phyloP scores from a whole-genome alignment of 2,329 filamentous ascomycete species.

The Sclerotinia glacialis region DNA sequence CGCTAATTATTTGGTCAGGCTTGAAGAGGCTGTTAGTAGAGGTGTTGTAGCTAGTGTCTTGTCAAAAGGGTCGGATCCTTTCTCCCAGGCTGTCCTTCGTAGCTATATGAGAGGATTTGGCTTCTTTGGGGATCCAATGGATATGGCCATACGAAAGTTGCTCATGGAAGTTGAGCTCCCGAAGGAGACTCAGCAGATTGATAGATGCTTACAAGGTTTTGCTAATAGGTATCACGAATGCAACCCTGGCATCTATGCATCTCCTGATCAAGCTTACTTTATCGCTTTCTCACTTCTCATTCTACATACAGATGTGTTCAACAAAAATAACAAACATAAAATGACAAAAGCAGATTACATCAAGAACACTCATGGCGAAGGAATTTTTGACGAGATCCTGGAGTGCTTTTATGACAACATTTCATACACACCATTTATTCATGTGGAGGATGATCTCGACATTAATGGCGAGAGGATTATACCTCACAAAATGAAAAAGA shows the following conservation, averaged over 20 bases:
- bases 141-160: slow-evolving; percentile 94
- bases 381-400: slow-evolving; percentile 88
- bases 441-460: slow-evolving; percentile 89
- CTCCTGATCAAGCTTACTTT: slow-evolving; percentile 94
- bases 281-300: slow-evolving; percentile 96
- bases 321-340: slow-evolving; percentile 99
- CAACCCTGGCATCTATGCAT: slow-evolving; percentile 91
- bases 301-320: slow-evolving; percentile 97
- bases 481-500: slow-evolving; percentile 68
- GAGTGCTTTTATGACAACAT: slow-evolving; percentile 99
- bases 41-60: slow-evolving; percentile 81
- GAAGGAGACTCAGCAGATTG: slow-evolving; percentile 97
- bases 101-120: slow-evolving; percentile 95
- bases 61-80: slow-evolving; percentile 81
- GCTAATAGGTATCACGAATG: slow-evolving; percentile 97
- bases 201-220: slow-evolving; percentile 89
- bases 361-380: slow-evolving; percentile 89
- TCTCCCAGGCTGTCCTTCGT: slow-evolving; percentile 77
- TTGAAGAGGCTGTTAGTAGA: slow-evolving; percentile 77
- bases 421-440: slow-evolving; percentile 95
- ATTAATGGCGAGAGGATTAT: slow-evolving; percentile 71
- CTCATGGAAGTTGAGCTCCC: slow-evolving; percentile 95
- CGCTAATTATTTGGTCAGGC: slow-evolving; percentile 78
- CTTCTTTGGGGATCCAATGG: slow-evolving; percentile 95
- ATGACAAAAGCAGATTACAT: slow-evolving; percentile 97